These are phyloP conservation scores for Enterocytospora artemiae DNA, from an alignment of 371 early-diverging fungal species.

Conservation along the genomic window DNA sequence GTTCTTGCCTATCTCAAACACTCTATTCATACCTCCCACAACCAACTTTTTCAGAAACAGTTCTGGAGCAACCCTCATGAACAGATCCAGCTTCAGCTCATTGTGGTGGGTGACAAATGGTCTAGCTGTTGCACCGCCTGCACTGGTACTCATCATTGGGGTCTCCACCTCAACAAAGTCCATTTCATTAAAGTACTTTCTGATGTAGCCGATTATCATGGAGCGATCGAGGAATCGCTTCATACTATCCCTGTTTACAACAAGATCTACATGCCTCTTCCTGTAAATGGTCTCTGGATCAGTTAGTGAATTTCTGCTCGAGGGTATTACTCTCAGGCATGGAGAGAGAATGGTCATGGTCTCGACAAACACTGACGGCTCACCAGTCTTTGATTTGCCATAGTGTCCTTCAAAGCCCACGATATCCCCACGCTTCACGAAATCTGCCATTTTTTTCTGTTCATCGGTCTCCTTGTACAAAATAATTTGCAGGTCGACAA, in stretches of 20 bases:
- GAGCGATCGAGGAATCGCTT: constrained; percentile 79
- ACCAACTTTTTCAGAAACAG: constrained; percentile 90
- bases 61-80: constrained; percentile 95
- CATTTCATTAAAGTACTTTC: constrained; percentile 76
- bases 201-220: constrained; percentile 80
- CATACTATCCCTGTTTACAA: constrained; percentile 86
- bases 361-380: constrained; percentile 81
- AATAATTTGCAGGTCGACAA: constrained; percentile 33
- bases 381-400: constrained; percentile 83
- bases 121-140: constrained; percentile 97
- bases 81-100: constrained; percentile 90
- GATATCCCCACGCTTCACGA: constrained; percentile 87
- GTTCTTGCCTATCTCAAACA: constrained; percentile 96
- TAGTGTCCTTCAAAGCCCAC: constrained; percentile 83
- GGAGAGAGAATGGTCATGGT: constrained; percentile 76
- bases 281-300: constrained; percentile 84
- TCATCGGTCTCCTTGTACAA: constrained; percentile 9
- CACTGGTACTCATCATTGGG: constrained; percentile 98
- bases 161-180: constrained; percentile 98
- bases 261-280: constrained; percentile 91
- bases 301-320: constrained; percentile 83
- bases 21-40: constrained; percentile 94
- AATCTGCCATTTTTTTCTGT: constrained; percentile 9
- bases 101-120: constrained; percentile 98
- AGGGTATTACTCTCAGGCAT: constrained; percentile 89